These are phyloP conservation scores for Erodium chrysanthum DNA, from an alignment of 441 rosid genomes.

Conservation along the genomic window DNA sequence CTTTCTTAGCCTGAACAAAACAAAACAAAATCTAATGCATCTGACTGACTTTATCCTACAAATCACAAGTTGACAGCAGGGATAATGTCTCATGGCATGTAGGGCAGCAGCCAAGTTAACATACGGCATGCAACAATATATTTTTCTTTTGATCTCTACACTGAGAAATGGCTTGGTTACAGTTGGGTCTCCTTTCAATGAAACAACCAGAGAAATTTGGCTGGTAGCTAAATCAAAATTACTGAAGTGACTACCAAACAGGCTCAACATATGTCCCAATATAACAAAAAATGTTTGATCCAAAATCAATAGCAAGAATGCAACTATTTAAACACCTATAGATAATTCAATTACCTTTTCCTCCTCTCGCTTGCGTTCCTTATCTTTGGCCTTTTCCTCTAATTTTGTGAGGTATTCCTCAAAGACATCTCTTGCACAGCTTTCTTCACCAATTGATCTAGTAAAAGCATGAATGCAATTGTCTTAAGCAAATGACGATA, in stretches of 20 bases:
- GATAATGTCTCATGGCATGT: not conserved
- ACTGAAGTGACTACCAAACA: not conserved
- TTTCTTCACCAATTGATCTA: constrained; percentile 74
- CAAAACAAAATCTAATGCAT: not conserved
- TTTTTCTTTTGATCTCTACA: not conserved
- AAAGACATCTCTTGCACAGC: constrained; percentile 50
- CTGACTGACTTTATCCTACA: not conserved
- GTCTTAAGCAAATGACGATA: constrained; percentile 6
- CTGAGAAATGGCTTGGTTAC: not conserved
- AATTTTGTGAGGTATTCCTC: constrained; percentile 67
- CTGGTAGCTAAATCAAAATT: not conserved
- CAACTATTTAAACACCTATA: constrained; percentile 2
- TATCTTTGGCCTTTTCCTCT: constrained; percentile 83
- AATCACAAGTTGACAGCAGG: not conserved
- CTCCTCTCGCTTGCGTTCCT: constrained; percentile 87
- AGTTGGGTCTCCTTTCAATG: not conserved
- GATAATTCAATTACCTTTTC: constrained; percentile 51
- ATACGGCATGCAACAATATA: not conserved
- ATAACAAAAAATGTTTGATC: not conserved
- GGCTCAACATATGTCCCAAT: no score
- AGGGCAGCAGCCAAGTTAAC: not conserved
- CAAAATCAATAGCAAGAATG: not conserved
- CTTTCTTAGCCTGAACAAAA: constrained; percentile 46
- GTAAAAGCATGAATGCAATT: constrained; percentile 15
- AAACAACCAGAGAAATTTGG: not conserved